Conservation (phyloP, 2,329 filamentous ascomycete species). For the Bipolaris gigantea region DNA sequence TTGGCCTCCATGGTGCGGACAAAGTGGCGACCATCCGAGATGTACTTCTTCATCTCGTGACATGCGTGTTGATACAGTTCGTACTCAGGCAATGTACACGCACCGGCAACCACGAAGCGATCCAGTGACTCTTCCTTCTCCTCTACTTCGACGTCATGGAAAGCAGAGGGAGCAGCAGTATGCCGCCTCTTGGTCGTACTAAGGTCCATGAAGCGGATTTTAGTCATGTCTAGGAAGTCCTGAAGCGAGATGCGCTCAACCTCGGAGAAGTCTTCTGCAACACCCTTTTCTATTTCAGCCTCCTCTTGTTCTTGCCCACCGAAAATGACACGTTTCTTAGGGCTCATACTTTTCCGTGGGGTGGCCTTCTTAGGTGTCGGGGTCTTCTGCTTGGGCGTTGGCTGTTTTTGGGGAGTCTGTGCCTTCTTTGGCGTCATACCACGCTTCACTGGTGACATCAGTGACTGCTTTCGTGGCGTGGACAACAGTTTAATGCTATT, state of each 20-base stretch:
- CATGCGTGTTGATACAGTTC: conserved; percentile 95
- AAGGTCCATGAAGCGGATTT: conserved; percentile 97
- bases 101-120: conserved; percentile 81
- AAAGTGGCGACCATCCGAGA: conserved; percentile 86
- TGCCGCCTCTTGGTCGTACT: conserved; percentile 93
- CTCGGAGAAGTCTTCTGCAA: conserved; percentile 30
- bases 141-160: conserved; percentile 42
- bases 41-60: conserved; percentile 94
- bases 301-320: conserved; percentile 29
- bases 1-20: conserved; percentile 89
- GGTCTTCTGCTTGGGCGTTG: conserved; percentile 47
- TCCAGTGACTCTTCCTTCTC: conserved; percentile 63
- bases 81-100: conserved; percentile 88
- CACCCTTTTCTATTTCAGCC: conserved; percentile 31
- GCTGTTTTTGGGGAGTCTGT: conserved; percentile 43
- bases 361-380: conserved; percentile 42
- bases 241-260: conserved; percentile 76
- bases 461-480: conserved; percentile 52
- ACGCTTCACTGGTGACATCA: conserved; percentile 48
- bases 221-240: conserved; percentile 92
- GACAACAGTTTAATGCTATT: conserved; percentile 53
- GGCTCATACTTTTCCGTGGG: conserved; percentile 36
- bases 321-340: conserved; percentile 40
- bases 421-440: conserved; percentile 43
- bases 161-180: conserved; percentile 59